Conservation (phyloP, 306 rosid genomes). For the Rosa lucieae region DNA sequence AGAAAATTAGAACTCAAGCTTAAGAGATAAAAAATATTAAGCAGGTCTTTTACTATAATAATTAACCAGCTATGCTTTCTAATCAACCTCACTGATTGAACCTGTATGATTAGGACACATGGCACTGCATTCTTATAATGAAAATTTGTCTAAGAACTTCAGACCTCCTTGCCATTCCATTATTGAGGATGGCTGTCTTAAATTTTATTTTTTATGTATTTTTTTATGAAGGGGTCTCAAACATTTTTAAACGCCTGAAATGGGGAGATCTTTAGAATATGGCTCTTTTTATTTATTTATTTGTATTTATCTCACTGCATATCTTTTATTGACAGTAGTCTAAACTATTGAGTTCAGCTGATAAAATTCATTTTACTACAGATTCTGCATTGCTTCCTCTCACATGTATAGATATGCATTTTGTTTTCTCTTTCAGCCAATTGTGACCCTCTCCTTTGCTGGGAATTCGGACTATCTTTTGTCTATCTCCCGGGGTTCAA, state of each 20-base stretch:
- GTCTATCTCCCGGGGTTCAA: slow-evolving; percentile 66
- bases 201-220: too few relatives aligned
- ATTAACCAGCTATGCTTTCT: too few relatives aligned
- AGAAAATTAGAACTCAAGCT: too few relatives aligned
- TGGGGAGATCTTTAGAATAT: neutral
- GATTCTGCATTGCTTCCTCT: slow-evolving; percentile 1
- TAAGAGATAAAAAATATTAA: too few relatives aligned
- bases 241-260: neutral
- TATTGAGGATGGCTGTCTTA: neutral
- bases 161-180: neutral
- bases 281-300: neutral
- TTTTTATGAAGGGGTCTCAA: too few relatives aligned
- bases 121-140: too few relatives aligned
- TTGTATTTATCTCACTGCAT: neutral
- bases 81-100: too few relatives aligned
- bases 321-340: neutral
- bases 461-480: slow-evolving; percentile 79
- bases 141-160: neutral
- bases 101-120: too few relatives aligned
- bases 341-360: neutral
- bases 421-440: slow-evolving; percentile 48
- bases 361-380: neutral
- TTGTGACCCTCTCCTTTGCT: slow-evolving; percentile 62
- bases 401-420: neutral
- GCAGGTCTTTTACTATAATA: too few relatives aligned